phyloP scores from a whole-genome alignment of 2,329 filamentous ascomycete species.

The Apiospora kogelbergensis region DNA sequence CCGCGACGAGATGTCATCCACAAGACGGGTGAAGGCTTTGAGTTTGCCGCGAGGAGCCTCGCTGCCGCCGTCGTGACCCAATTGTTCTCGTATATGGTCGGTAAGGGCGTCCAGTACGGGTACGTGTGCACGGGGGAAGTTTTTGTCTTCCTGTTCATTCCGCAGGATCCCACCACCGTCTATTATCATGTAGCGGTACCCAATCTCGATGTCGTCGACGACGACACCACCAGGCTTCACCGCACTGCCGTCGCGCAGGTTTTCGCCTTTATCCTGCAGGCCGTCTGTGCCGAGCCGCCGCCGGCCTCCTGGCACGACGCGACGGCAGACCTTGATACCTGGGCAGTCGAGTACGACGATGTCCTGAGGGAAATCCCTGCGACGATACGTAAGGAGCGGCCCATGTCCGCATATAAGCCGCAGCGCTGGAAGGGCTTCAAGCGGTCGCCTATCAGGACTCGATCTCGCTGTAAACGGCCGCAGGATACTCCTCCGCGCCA shows the following conservation, averaged over 20 bases:
- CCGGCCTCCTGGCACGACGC: constrained; percentile 31
- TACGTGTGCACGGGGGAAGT: constrained; percentile 31
- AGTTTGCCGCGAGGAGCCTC: constrained; percentile 30
- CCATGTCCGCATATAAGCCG: constrained; percentile 14
- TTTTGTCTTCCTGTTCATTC: constrained; percentile 36
- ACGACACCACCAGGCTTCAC: constrained; percentile 34
- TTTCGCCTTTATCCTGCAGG: constrained; percentile 38
- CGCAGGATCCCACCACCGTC: constrained; percentile 31
- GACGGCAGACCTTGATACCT: constrained; percentile 29
- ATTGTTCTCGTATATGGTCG: constrained; percentile 40
- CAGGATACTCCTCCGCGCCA: neutral
- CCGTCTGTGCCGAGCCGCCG: constrained; percentile 29
- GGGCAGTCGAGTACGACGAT: constrained; percentile 30
- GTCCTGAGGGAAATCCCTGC: constrained; percentile 16
- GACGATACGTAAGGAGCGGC: constrained; percentile 14
- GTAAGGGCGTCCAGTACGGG: constrained; percentile 34
- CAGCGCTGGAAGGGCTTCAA: constrained; percentile 29
- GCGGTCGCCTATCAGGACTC: constrained; percentile 31
- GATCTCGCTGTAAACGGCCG: constrained; percentile 21
- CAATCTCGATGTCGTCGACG: constrained; percentile 32
- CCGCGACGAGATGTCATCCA: constrained; percentile 34
- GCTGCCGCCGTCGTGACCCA: constrained; percentile 37
- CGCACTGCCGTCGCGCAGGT: constrained; percentile 37
- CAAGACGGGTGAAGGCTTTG: constrained; percentile 29
- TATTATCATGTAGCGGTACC: constrained; percentile 35